Evolutionary conservation across 139 green algal genomes (phyloP).

Genomic region (Closterium sp.): DNA sequence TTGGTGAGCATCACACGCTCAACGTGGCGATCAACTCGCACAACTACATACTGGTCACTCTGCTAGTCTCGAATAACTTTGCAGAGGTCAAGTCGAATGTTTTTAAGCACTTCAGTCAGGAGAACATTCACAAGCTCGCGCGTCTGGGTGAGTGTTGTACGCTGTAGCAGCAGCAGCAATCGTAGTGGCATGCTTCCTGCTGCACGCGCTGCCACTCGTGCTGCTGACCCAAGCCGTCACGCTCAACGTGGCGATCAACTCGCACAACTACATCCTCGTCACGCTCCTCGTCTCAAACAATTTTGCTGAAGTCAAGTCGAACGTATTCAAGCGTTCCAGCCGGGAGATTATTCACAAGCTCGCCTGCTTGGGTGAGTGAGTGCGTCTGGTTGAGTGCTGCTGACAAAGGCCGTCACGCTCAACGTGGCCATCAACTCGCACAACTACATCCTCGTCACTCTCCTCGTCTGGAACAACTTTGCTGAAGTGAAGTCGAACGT

Average conservation of each 20-base stretch:
- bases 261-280: no score
- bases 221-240: slow-evolving; percentile 58
- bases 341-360: slow-evolving; percentile 55
- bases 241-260: slow-evolving; percentile 65
- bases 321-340: slow-evolving; percentile 63
- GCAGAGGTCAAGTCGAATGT: slow-evolving; percentile 61
- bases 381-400: no score
- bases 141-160: background rate
- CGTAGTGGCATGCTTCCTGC: background rate
- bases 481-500: no score
- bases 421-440: no score
- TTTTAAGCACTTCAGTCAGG: slow-evolving; percentile 58
- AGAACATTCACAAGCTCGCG: slow-evolving; percentile 55
- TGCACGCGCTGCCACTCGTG: no score
- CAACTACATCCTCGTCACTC: no score
- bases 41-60: background rate
- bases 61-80: slow-evolving; percentile 1
- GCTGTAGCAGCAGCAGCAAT: background rate
- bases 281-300: no score
- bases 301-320: slow-evolving; percentile 64
- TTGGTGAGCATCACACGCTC: no score
- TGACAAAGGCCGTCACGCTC: slow-evolving; percentile 56
- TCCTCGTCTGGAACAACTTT: no score
- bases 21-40: background rate
- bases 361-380: slow-evolving; percentile 41